Conservation (phyloP, 257 asterid species). For the Lycium ferocissimum region DNA sequence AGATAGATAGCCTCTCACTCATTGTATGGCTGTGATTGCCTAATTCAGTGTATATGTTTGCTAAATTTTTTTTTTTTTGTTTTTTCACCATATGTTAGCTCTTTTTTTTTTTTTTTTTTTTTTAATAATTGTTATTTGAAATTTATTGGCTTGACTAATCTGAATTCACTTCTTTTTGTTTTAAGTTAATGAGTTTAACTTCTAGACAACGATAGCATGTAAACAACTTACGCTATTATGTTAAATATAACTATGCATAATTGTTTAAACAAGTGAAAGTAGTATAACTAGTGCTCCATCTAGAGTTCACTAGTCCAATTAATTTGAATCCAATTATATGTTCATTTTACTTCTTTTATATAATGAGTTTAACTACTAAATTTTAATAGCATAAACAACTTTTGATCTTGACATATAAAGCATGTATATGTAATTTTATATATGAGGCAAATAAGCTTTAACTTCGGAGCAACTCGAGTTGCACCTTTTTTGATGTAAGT, state of each 20-base stretch:
- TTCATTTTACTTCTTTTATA: background rate
- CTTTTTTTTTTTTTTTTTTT: too few relatives aligned
- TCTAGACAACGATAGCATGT: background rate
- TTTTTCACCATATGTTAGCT: background rate
- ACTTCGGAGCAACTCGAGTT: too few relatives aligned
- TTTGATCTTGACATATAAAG: too few relatives aligned
- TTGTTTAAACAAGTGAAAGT: background rate
- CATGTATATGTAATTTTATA: background rate
- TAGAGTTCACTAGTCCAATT: background rate
- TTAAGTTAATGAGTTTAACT: background rate
- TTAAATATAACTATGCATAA: background rate
- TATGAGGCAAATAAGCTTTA: background rate
- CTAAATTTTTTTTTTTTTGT: background rate
- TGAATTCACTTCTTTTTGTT: background rate
- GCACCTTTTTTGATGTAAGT: too few relatives aligned
- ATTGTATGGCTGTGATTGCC: conserved; percentile 72
- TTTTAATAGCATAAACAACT: background rate
- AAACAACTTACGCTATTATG: background rate
- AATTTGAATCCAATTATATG: background rate
- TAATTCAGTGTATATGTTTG: conserved; percentile 18
- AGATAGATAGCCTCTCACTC: conserved; percentile 77
- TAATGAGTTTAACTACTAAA: background rate
- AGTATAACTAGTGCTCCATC: too few relatives aligned
- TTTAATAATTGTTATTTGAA: background rate
- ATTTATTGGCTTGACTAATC: background rate